A percentile compares a stretch with the other conserved stretches of the same genome.
phyloP scores from a whole-genome alignment of 805 yeast species.

The Zygoascus flipseniorum region DNA sequence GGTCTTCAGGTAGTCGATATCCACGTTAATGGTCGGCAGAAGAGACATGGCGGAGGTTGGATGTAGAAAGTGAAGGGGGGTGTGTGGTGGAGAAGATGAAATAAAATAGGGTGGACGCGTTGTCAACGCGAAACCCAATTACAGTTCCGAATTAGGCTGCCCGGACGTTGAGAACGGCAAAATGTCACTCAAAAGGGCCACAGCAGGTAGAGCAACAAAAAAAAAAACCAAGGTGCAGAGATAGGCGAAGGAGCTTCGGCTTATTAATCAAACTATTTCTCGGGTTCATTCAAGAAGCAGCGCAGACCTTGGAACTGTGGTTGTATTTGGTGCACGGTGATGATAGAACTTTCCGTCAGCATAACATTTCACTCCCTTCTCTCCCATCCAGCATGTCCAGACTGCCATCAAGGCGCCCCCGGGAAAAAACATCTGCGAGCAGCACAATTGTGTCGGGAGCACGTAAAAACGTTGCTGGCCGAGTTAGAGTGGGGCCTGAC shows the following conservation, averaged over 20 bases:
- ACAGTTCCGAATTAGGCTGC: background rate
- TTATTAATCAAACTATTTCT: no score
- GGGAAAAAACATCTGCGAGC: background rate
- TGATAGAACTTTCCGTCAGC: no score
- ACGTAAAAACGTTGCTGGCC: background rate
- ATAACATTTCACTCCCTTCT: background rate
- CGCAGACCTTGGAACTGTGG: no score
- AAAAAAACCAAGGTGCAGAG: no score
- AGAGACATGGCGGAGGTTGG: slow-evolving; percentile 17
- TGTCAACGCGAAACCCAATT: background rate
- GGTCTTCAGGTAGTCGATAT: slow-evolving; percentile 49
- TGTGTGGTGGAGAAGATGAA: background rate
- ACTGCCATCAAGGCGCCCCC: background rate
- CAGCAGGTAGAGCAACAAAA: no score
- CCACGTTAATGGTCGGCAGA: slow-evolving; percentile 58
- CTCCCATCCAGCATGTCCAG: background rate
- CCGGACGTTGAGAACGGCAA: no score
- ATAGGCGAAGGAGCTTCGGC: no score
- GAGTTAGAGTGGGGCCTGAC: background rate
- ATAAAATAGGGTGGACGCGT: background rate
- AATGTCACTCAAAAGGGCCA: no score
- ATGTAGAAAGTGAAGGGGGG: background rate
- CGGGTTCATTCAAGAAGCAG: no score
- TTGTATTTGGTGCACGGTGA: no score
- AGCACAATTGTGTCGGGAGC: background rate